Evolutionary conservation across 441 rosid species (phyloP).

Genomic region (Erodium texanum): DNA sequence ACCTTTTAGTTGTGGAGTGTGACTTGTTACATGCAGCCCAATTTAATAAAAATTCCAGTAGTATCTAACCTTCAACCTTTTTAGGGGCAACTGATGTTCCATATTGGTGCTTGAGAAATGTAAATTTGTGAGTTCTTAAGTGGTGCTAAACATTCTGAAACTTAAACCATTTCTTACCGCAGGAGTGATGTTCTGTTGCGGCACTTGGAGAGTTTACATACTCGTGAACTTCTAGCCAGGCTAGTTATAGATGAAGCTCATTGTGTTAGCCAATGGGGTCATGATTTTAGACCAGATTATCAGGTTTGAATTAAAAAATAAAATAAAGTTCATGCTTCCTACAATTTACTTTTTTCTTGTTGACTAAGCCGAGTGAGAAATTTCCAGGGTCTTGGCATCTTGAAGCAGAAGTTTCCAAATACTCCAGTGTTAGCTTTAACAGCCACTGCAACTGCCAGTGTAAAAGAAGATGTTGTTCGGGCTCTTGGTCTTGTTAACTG

Average conservation of each 20-base stretch:
- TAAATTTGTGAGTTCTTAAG: neutral
- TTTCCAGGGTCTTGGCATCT: conserved; percentile 80
- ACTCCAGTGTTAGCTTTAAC: conserved; percentile 93
- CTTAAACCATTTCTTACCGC: conserved; percentile 16
- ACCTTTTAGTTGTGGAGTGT: neutral
- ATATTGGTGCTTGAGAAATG: neutral
- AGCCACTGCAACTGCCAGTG: conserved; percentile 98
- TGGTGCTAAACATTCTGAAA: neutral
- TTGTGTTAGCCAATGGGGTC: conserved; percentile 99
- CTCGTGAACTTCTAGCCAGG: conserved; percentile 75
- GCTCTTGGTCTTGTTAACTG: conserved; percentile 95
- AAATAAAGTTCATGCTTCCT: neutral
- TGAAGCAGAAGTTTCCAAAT: conserved; percentile 78
- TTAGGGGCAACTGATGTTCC: neutral
- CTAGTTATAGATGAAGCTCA: conserved; percentile 98
- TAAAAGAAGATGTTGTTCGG: conserved; percentile 95
- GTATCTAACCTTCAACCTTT: neutral
- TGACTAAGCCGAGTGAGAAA: conserved; percentile 13
- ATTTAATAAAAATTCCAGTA: neutral
- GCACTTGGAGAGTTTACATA: conserved; percentile 62
- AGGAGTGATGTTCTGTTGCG: conserved; percentile 90
- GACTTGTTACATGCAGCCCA: neutral
- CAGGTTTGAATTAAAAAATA: conserved; percentile 44
- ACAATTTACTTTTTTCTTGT: conserved; percentile 18
- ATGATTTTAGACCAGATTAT: conserved; percentile 97